Evolutionary conservation across 1,139 yeast species (phyloP).

Genomic region (Kazachstania sp.): DNA sequence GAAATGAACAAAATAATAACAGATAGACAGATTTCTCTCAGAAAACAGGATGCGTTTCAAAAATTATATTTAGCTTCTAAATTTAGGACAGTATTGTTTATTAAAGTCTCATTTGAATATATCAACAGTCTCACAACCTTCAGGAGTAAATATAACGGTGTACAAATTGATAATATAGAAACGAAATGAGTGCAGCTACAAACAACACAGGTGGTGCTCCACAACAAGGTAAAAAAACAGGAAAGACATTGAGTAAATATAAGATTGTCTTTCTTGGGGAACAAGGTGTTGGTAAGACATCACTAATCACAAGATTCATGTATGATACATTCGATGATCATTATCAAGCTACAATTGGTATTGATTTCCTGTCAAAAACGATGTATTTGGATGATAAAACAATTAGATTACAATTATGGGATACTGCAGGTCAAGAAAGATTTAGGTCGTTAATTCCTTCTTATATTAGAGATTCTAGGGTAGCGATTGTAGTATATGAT

Average conservation of each 20-base stretch:
- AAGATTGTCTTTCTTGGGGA: conserved; percentile 96
- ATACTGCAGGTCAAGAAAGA: conserved; percentile 99
- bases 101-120: too few relatives aligned
- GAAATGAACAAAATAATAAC: too few relatives aligned
- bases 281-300: conserved; percentile 94
- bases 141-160: too few relatives aligned
- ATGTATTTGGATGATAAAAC: conserved; percentile 74
- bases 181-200: not conserved
- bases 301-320: conserved; percentile 92
- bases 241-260: conserved; percentile 49
- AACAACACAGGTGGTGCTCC: not conserved
- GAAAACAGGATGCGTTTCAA: too few relatives aligned
- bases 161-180: not conserved
- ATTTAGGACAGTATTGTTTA: too few relatives aligned
- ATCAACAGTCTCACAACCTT: too few relatives aligned
- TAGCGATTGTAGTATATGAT: conserved; percentile 92
- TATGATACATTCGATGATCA: conserved; percentile 97
- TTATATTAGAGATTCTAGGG: conserved; percentile 92
- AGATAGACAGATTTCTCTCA: too few relatives aligned
- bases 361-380: conserved; percentile 85
- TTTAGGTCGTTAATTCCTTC: conserved; percentile 91
- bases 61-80: too few relatives aligned
- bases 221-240: conserved; percentile 10
- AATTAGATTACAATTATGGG: conserved; percentile 77
- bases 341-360: conserved; percentile 89